Conservation (phyloP, 139 green algal species). For the Closterium sp. region DNA sequence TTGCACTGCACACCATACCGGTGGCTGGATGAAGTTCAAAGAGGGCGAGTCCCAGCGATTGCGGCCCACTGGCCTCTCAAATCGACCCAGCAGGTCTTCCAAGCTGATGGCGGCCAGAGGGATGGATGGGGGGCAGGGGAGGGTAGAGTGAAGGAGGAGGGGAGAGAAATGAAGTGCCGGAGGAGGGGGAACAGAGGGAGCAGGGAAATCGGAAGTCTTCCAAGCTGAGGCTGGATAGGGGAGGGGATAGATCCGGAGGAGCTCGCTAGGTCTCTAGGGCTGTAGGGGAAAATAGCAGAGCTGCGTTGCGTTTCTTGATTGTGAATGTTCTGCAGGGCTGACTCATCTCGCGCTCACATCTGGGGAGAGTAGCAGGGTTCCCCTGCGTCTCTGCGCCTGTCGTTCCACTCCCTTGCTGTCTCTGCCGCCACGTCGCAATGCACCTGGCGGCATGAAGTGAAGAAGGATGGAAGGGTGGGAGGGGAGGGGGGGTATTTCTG, state of each 20-base stretch:
- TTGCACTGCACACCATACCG: neutral
- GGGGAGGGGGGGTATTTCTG: too few species aligned
- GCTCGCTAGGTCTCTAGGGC: too few species aligned
- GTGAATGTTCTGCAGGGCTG: too few species aligned
- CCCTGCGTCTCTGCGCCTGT: constrained; percentile 12
- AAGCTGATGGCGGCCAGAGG: neutral
- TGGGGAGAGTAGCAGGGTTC: neutral
- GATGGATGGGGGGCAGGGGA: too few species aligned
- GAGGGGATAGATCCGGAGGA: too few species aligned
- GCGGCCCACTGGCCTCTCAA: neutral
- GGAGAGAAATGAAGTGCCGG: neutral
- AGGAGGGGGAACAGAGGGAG: neutral
- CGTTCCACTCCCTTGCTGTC: constrained; percentile 73
- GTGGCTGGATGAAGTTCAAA: neutral
- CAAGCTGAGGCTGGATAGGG: too few species aligned
- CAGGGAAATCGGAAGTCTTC: too few species aligned
- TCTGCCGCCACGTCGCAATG: constrained; percentile 70
- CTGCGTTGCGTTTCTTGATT: too few species aligned
- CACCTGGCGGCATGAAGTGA: constrained; percentile 42
- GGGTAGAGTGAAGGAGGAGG: too few species aligned
- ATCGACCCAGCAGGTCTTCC: neutral
- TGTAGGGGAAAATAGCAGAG: too few species aligned
- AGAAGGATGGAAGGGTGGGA: too few species aligned
- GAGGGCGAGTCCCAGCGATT: neutral
- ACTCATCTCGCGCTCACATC: neutral